These are phyloP conservation scores for Trichoderma gamsii DNA, from an alignment of 495 filamentous ascomycete species.

Conservation along the genomic window DNA sequence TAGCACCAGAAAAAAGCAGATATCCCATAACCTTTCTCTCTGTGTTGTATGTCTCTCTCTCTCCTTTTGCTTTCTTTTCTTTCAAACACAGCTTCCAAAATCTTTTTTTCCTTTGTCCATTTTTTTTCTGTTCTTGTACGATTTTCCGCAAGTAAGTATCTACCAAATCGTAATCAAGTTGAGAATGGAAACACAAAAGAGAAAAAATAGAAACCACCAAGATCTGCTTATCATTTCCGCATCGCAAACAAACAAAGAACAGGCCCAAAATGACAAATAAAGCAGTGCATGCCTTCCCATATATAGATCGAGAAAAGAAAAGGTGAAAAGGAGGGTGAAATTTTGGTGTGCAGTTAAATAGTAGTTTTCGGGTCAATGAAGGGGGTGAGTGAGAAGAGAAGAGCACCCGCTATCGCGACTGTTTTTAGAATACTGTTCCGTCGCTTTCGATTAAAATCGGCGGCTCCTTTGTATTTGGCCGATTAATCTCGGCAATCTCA, in stretches of 20 bases:
- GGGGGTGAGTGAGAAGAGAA: background rate
- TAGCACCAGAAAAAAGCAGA: too few species aligned
- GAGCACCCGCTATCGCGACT: background rate
- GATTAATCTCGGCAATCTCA: conserved; percentile 90
- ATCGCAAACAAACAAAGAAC: background rate
- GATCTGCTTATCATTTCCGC: background rate
- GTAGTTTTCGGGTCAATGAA: background rate
- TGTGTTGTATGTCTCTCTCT: background rate
- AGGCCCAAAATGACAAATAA: background rate
- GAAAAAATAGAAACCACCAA: background rate
- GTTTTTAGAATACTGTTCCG: conserved; percentile 79
- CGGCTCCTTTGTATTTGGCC: conserved; percentile 93
- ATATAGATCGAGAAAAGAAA: background rate
- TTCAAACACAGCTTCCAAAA: background rate
- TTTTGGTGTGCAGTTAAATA: conserved; percentile 1
- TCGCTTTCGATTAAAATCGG: conserved; percentile 96
- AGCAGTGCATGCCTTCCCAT: conserved; percentile 1
- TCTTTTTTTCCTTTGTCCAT: background rate
- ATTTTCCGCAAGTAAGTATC: background rate
- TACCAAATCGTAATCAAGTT: background rate
- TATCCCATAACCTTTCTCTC: background rate
- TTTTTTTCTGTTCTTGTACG: background rate
- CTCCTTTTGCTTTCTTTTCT: background rate
- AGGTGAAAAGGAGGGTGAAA: background rate
- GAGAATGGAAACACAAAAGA: background rate